Evolutionary conservation across 345 rosid species (phyloP).

Genomic region (Reutealis trisperma): DNA sequence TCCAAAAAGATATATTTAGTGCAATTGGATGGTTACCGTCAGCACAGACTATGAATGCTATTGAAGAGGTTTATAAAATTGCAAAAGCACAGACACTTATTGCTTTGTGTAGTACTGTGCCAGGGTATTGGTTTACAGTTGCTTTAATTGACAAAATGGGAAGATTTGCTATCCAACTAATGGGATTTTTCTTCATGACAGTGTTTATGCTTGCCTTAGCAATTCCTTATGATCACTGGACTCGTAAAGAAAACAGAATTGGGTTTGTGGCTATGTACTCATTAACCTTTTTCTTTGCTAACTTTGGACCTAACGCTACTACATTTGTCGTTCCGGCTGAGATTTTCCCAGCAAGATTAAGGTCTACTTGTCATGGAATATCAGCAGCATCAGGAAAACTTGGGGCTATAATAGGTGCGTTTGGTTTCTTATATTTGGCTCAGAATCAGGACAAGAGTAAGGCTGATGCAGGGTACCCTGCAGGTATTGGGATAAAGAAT

Average conservation of each 20-base stretch:
- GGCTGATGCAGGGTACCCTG: conserved; percentile 20
- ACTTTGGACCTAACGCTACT: conserved; percentile 80
- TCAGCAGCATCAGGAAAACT: conserved; percentile 65
- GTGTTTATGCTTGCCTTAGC: conserved; percentile 75
- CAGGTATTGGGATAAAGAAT: conserved; percentile 10
- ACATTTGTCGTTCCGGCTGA: conserved; percentile 49
- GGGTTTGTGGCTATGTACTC: conserved; percentile 67
- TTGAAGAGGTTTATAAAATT: conserved; percentile 60
- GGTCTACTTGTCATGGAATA: conserved; percentile 2
- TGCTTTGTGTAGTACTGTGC: background rate
- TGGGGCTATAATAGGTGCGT: conserved; percentile 50
- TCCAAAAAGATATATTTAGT: conserved; percentile 13
- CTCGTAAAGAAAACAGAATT: conserved; percentile 55
- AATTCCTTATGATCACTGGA: conserved; percentile 75
- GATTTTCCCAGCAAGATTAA: background rate
- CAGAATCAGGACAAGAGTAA: conserved; percentile 18
- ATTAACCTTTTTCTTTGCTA: conserved; percentile 71
- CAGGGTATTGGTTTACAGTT: conserved; percentile 71
- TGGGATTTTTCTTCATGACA: conserved; percentile 79
- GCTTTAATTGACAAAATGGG: conserved; percentile 57
- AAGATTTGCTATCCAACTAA: conserved; percentile 65
- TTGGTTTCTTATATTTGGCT: conserved; percentile 14
- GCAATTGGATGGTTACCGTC: conserved; percentile 15
- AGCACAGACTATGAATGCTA: conserved; percentile 8
- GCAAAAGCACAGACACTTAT: conserved; percentile 20